Percentiles rank a stretch among this genome's conserved stretches.
Conservation (phyloP, 441 rosid species). For the Euphorbia celastroides region DNA sequence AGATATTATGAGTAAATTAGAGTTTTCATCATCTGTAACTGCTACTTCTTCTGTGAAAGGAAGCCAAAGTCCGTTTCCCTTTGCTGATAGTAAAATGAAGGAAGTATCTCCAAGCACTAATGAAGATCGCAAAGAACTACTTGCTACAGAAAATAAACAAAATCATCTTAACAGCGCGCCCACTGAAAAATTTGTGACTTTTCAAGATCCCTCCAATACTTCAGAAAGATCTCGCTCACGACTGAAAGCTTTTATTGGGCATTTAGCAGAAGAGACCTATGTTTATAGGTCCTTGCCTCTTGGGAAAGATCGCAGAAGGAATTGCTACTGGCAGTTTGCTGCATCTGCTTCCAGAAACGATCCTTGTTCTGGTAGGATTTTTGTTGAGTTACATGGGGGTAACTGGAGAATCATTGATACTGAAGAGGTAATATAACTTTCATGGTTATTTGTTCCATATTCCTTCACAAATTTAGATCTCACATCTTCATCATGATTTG, state of each 20-base stretch:
- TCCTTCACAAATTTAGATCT: no score
- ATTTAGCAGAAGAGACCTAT: conserved; percentile 74
- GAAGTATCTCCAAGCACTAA: conserved; percentile 46
- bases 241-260: conserved; percentile 66
- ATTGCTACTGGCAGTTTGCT: conserved; percentile 77
- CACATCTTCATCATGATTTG: no score
- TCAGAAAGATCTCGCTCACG: conserved; percentile 66
- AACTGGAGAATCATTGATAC: conserved; percentile 78
- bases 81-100: conserved; percentile 33
- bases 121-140: conserved; percentile 47
- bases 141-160: conserved; percentile 35
- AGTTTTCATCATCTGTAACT: conserved; percentile 40
- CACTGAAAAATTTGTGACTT: no score
- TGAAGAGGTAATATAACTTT: conserved; percentile 42
- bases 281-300: conserved; percentile 76
- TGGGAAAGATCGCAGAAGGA: conserved; percentile 84
- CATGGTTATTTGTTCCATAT: no score
- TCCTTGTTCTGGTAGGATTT: conserved; percentile 82
- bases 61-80: conserved; percentile 25
- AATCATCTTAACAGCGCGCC: conserved; percentile 28
- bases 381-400: conserved; percentile 69
- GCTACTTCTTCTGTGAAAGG: conserved; percentile 28
- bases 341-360: conserved; percentile 62
- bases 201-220: conserved; percentile 44
- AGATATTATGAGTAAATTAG: conserved; percentile 49